A percentile compares a stretch with the other conserved stretches of the same genome.
phyloP scores from a whole-genome alignment of 148 eudicot species.

The Chenopodium quinoa region DNA sequence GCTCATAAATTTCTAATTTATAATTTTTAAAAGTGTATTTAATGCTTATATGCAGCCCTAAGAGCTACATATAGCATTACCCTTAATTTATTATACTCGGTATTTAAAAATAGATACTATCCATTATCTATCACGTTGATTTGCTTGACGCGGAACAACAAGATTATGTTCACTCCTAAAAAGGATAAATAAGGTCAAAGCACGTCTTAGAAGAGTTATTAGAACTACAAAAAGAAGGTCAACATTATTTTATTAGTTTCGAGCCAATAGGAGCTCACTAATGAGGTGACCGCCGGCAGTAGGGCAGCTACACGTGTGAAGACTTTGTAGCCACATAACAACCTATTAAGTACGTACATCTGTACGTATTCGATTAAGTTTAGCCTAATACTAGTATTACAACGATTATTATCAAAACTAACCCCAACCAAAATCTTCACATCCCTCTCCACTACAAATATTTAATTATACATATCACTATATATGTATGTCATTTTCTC shows the following conservation, averaged over 20 bases:
- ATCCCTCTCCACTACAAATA: neutral
- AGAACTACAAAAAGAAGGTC: neutral
- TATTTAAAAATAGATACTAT: too few relatives aligned
- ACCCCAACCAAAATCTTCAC: neutral
- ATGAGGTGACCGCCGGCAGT: neutral
- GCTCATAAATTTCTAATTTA: too few relatives aligned
- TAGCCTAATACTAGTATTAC: too few relatives aligned
- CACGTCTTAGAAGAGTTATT: neutral
- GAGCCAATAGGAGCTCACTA: neutral
- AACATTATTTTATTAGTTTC: neutral
- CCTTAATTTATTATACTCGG: too few relatives aligned
- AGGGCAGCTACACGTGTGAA: neutral
- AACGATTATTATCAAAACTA: too few relatives aligned
- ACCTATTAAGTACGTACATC: neutral
- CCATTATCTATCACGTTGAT: neutral
- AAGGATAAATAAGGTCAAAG: neutral
- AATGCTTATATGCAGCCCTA: too few relatives aligned
- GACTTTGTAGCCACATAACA: neutral
- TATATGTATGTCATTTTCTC: slow-evolving; percentile 17
- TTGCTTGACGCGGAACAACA: neutral
- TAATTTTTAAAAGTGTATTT: too few relatives aligned
- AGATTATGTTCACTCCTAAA: too few relatives aligned
- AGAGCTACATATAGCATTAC: too few relatives aligned
- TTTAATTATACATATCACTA: neutral
- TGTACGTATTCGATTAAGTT: neutral